Percentiles rank a stretch among this genome's conserved stretches.
Evolutionary conservation across 2,329 filamentous ascomycete species (phyloP).

Genomic region (Bipolaris cookei): DNA sequence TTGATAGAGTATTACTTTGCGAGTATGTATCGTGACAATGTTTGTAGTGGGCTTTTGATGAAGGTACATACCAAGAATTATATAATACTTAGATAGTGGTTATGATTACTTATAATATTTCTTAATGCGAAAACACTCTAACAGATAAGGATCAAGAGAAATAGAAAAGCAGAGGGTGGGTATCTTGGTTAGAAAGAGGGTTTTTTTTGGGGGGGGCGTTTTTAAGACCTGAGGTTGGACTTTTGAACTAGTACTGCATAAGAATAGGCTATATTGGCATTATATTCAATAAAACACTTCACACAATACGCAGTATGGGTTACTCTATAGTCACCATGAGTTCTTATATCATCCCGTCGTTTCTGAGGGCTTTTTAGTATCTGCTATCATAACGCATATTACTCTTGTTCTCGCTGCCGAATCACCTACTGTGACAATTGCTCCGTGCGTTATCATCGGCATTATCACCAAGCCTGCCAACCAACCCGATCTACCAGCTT

Average conservation of each 20-base stretch:
- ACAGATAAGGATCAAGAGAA: no score
- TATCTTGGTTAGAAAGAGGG: no score
- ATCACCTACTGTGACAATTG: constrained; percentile 13
- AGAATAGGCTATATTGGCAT: not conserved
- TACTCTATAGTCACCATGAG: not conserved
- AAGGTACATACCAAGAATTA: no score
- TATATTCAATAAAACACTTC: no score
- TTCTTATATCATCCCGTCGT: not conserved
- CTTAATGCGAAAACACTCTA: no score
- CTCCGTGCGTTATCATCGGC: constrained; percentile 15
- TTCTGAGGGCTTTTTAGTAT: not conserved
- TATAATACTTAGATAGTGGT: no score
- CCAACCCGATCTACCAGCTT: constrained; percentile 15
- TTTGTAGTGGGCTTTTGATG: not conserved
- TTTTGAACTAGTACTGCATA: not conserved
- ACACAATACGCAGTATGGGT: no score
- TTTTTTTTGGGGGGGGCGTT: no score
- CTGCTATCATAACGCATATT: not conserved
- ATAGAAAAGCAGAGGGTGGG: no score
- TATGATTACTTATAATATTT: no score
- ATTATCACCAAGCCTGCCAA: constrained; percentile 11
- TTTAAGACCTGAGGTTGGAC: no score
- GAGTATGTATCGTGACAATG: not conserved
- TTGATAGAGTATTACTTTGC: not conserved
- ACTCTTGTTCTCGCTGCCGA: not conserved